Base-by-base conservation (phyloP, 2,329 filamentous ascomycete species). In the Helminthosporium solani region DNA sequence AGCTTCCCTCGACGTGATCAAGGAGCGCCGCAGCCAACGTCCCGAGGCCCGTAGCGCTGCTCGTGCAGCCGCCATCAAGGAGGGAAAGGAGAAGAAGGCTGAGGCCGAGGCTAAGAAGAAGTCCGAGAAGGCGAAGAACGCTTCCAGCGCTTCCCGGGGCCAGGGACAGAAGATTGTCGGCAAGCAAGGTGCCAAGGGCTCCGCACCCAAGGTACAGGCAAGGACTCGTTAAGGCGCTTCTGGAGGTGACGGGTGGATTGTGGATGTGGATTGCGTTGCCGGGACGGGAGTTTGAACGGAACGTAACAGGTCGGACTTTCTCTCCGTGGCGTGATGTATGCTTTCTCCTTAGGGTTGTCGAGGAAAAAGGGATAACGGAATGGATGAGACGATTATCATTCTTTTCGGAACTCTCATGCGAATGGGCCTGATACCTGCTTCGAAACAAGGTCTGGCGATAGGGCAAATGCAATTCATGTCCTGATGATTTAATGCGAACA, bases 1-100 rank as follows among this genome's bases (percentile, higher is more conserved):
- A 84, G 94, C 94, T 66, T 96, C 94, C 58, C 91, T 99, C 77
- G 94, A 99, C 75, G 90, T 97, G 73, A 97, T 99, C 85, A 97
- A 96, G 87, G 94, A 99, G 86, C 90, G 90, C 81, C 91, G 94
- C 73, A 78, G 83, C 68, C 86, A 90, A 83, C 90, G 94, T 76
- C 94, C 94, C 67, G 94, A 97, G 82, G 92, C 90, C 74, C 91
- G 94, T 75, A 82, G 85, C 69, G 94, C 94, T 70, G 91, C 90
- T 73, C 92, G 94, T 73, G 80, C 82, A 64, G 81, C 85, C 67
- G 92, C 94, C 75, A 91, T 97, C 81, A 92, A 92, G 83, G 90
- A 95, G 75, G 88, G 85, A 80, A 99, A 99, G 88, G 91, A 95
- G 77, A 96, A 97, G 90, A 95, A 95, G 83, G 80, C 85, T 61